Evolutionary conservation across 2,329 filamentous ascomycete species (phyloP).

Genomic region (Colletotrichum tofieldiae): DNA sequence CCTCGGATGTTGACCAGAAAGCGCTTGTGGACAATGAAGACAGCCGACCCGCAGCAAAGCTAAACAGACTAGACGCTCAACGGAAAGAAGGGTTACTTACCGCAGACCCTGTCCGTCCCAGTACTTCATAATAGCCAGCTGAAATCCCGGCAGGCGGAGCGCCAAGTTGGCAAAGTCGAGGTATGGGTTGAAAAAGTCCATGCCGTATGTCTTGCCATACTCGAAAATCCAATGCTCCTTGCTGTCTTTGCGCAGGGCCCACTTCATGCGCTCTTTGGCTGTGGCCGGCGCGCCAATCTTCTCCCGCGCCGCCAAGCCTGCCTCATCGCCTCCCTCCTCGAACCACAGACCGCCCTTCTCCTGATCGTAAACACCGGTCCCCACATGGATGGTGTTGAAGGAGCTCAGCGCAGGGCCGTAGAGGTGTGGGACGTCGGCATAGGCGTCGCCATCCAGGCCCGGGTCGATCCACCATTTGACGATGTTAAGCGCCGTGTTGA

Average conservation of each 20-base stretch:
- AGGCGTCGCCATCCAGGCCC: conserved; percentile 89
- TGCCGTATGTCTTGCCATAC: conserved; percentile 66
- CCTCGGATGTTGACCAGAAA: neutral
- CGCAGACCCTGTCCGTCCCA: conserved; percentile 85
- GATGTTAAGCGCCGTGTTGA: conserved; percentile 86
- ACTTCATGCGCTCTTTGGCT: conserved; percentile 71
- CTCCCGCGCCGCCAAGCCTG: conserved; percentile 63
- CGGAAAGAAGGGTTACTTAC: conserved; percentile 64
- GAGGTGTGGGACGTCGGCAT: conserved; percentile 87
- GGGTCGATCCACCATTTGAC: conserved; percentile 95
- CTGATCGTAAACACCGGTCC: conserved; percentile 65
- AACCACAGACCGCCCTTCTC: conserved; percentile 70
- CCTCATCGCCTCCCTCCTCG: conserved; percentile 76
- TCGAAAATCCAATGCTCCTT: conserved; percentile 70
- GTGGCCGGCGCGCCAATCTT: conserved; percentile 66
- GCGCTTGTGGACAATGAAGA: neutral
- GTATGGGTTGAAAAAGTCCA: conserved; percentile 92
- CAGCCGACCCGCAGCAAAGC: conserved; percentile 16
- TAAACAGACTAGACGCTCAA: conserved; percentile 27
- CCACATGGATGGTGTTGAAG: conserved; percentile 84
- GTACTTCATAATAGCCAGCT: conserved; percentile 81
- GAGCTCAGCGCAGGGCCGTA: conserved; percentile 87
- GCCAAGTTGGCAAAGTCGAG: conserved; percentile 86
- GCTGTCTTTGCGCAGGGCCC: conserved; percentile 66
- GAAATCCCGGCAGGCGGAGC: conserved; percentile 80